Evolutionary conservation across 768 basidiomycete species (phyloP).

Genomic region (Boletus bicolor): DNA sequence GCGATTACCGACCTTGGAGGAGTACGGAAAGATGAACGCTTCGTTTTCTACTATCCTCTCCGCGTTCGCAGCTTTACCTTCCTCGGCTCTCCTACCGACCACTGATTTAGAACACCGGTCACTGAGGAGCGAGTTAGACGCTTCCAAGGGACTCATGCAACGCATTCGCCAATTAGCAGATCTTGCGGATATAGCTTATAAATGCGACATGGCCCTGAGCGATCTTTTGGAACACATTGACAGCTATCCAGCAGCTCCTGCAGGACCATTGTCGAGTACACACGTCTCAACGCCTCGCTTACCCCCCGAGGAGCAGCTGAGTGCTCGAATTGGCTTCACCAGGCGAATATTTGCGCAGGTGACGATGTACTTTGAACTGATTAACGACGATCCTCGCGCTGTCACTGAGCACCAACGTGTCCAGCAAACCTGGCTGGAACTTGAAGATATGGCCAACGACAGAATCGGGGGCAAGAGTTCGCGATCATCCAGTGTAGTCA

Average conservation of each 20-base stretch:
- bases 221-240: slow-evolving; percentile 85
- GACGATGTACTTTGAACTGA: slow-evolving; percentile 36
- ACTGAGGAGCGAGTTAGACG: slow-evolving; percentile 56
- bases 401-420: slow-evolving; percentile 60
- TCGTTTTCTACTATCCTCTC: slow-evolving; percentile 44
- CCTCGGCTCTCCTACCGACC: slow-evolving; percentile 36
- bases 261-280: slow-evolving; percentile 48
- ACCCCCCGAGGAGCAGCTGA: slow-evolving; percentile 66
- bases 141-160: slow-evolving; percentile 45
- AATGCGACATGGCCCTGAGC: slow-evolving; percentile 75
- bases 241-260: slow-evolving; percentile 67
- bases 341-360: slow-evolving; percentile 48
- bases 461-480: slow-evolving; percentile 58
- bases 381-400: slow-evolving; percentile 61
- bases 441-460: slow-evolving; percentile 79
- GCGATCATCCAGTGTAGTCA: slow-evolving; percentile 60
- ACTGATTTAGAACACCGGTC: slow-evolving; percentile 61
- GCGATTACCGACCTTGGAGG: slow-evolving; percentile 50
- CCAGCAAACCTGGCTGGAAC: slow-evolving; percentile 75
- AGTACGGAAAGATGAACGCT: slow-evolving; percentile 44
- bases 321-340: slow-evolving; percentile 63
- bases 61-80: slow-evolving; percentile 48
- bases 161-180: slow-evolving; percentile 53
- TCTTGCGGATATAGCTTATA: slow-evolving; percentile 46
- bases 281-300: slow-evolving; percentile 40